Percentiles rank a stretch among this genome's conserved stretches.
Conservation (phyloP, 1,284 basidiomycete genomes). For the Naganishia sp. region DNA sequence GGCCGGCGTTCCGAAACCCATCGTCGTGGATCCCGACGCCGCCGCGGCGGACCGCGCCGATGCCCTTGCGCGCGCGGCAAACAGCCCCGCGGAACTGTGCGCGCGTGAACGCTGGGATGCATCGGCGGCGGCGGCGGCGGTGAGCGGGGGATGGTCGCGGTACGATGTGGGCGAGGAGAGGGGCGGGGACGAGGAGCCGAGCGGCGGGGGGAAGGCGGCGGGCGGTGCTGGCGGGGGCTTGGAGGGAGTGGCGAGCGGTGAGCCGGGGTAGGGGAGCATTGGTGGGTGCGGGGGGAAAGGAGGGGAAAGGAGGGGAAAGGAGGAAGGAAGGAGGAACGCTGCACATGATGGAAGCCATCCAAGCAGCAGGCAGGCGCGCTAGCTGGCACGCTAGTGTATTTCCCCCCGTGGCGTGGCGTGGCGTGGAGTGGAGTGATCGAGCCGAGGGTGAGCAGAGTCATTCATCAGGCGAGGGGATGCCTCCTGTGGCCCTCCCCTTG, state of each 20-base stretch:
- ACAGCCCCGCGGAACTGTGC: constrained; percentile 2
- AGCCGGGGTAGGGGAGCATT: not conserved
- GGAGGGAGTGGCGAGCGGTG: not conserved
- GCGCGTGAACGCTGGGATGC: not conserved
- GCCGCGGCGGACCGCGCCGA: not conserved
- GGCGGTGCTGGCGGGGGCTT: not conserved
- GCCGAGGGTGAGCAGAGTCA: too few species aligned
- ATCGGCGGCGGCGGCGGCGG: not conserved
- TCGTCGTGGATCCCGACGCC: too few species aligned
- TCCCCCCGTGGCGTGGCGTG: too few species aligned
- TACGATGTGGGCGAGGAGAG: constrained; percentile 25
- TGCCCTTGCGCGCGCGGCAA: not conserved
- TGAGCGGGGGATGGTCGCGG: constrained; percentile 12
- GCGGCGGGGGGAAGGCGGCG: constrained; percentile 16
- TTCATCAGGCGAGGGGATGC: too few species aligned
- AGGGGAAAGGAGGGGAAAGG: not conserved
- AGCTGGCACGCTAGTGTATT: too few species aligned
- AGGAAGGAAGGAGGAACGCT: not conserved
- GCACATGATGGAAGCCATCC: too few species aligned
- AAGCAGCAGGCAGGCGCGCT: too few species aligned
- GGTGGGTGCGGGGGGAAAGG: not conserved
- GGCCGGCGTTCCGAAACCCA: too few species aligned
- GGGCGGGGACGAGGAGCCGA: constrained; percentile 26
- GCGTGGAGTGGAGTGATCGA: too few species aligned
- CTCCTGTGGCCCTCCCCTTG: too few species aligned